Base-by-base conservation (phyloP, 306 rosid species). In the Vachellia collinsii region DNA sequence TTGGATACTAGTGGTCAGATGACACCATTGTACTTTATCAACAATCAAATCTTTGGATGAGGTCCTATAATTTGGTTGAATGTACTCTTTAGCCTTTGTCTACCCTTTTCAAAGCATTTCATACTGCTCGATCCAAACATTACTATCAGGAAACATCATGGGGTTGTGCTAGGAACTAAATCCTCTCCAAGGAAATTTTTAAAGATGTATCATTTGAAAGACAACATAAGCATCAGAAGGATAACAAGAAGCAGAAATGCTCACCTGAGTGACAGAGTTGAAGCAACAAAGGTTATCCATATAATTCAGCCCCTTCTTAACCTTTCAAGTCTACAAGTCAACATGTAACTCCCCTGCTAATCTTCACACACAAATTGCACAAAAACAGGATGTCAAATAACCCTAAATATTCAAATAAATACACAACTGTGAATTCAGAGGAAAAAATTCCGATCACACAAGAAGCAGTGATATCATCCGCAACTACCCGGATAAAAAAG, bases 211-310 rank as follows among this genome's bases (percentile, higher is more conserved):
- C 23, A 74, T 48, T 58, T 72, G 65, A 64, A 75, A 72, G 13
- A 78, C 25, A 34, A 72, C 36, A 39, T n/a, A 1, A 50, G 43
- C 25, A 46, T n/a, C 1, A 50, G 25, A 41, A 68, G 19, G 19
- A 70, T 36, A 63, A 56, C 5, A 76, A 80, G 77, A 63, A 36
- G 46, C 12, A 79, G 83, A 81, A 79, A 83, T 69, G 39, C 84
- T 85, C 74, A 93, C 98, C 97, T 89, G 91, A 81, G 80, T 77
- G 46, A 83, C 79, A 87, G 94, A 81, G 84, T 79, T 84, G 91
- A 92, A 94, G 92, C 95, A 94, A 77, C 98, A 90, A 50, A 94
- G 65, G 82, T 80, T 84, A 88, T 88, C 98, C 98, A 93, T 93
- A 38, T 74, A 79, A 75, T 89, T 84, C 81, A 81, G 79, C 86